Evolutionary conservation across 1,284 basidiomycete species (phyloP), one percentile per base, ranked within the genome.

Genomic region (Trichosporon sp.): DNA sequence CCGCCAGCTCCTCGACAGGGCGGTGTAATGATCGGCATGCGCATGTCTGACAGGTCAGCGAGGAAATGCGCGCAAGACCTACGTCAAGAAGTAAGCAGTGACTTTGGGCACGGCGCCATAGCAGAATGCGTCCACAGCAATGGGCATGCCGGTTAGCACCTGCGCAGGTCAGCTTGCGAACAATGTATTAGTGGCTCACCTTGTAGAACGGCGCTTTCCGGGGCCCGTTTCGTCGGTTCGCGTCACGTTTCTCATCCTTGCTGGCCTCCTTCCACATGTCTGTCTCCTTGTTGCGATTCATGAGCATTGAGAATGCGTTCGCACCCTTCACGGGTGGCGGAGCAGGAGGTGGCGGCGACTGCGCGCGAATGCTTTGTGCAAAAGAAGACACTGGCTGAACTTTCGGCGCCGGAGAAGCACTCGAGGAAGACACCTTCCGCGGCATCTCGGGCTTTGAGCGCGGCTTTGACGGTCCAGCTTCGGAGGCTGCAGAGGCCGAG

Each of bases 11-110:
- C 89, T 86, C 0, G 89, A 89, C 1, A 97, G 83, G 71, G 90
- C 93, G 0, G 94, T 95, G 73, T 96, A 95, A 73, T 95, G 93
- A 74, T 95, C 92, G 2, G 92, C 94, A 77, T 97, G 94, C 0
- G 93, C 94, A 73, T 96, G 93, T 2, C 91, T 94, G 64, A 9
- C 59, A 23, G 56, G 63, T 63, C 14, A 65, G 56, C n/a, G 4
- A 0, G 33, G 19, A 60, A 27, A 10, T 29, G 7, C 14, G 31
- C 14, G 31, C 11, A 2, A 27, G 16, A 74, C 86, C 63, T 69
- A 90, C 91, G 89, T 92, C 67, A 96, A 81, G 70, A 95, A 92
- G 78, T 96, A 95, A 0, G 92, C 92, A 3, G 85, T 89, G 11
- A 96, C 87, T 10, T 86, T 87, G 7, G 92, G 91, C 61, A 97